Evolutionary conservation across 2,329 filamentous ascomycete species (phyloP), one percentile per base, ranked within the genome.

Genomic region (Hysterium pulicare): DNA sequence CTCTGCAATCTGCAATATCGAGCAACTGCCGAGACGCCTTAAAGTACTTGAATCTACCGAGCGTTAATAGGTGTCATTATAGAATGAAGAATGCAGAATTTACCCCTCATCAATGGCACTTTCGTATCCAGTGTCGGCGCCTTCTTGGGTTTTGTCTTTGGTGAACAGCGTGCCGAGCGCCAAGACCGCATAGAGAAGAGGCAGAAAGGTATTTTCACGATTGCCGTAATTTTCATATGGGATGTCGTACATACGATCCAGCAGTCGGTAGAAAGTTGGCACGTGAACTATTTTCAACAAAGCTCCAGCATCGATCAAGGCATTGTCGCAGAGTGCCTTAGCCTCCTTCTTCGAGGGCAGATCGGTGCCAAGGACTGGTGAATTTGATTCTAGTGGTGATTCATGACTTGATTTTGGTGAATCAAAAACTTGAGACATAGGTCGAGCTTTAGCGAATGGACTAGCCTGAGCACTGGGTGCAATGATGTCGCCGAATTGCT

Each of bases 401-500:
- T 80, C 77, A 11, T 78, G 77, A 10, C 74, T 71, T 2, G 83
- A 79, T 39, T 76, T 78, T 2, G 87, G 85, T 20, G 86, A 87
- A 47, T 90, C 87, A 36, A 90, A 74, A 48, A 81, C 77, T 48
- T 78, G 71, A 9, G 76, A 73, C 51, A 79, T 70, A 2, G 72
- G 72, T 46, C 66, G 72, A 67, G 71, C 51, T 76, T 70, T 64
- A 47, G 84, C 67, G 60, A 84, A 81, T 15, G 82, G 75, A 47
- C 79, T 60, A 57, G 66, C 68, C 55, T 79, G 74, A 49, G 78
- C 74, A 35, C 82, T 77, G 31, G 79, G 78, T 16, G 84, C 84
- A 36, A 93, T 77, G 50, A 93, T 74, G 47, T 84, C 82, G 33
- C 87, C 85, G 52, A 96, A 87, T 59, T 95, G 86, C 58, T 94